Evolutionary conservation across 1,284 basidiomycete genomes (phyloP).

Genomic region (Puccinia horiana): DNA sequence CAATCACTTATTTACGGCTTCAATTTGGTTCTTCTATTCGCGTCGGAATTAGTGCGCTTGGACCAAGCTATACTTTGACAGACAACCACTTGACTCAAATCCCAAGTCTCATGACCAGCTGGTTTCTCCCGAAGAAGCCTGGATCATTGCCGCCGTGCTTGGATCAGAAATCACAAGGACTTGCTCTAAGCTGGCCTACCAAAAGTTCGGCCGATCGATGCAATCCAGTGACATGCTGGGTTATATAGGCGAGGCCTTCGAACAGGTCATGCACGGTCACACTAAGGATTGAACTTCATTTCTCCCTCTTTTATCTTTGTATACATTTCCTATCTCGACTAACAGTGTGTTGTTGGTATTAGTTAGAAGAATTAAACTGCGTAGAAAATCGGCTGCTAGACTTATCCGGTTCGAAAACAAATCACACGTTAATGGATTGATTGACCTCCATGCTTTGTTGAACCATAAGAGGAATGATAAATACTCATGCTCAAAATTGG

Average conservation of each 20-base stretch:
- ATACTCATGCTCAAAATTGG: too few species aligned
- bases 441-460: too few species aligned
- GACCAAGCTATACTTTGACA: slow-evolving; percentile 25
- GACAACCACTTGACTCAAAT: not conserved
- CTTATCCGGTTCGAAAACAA: too few species aligned
- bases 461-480: too few species aligned
- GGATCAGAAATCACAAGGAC: slow-evolving; percentile 84
- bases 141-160: slow-evolving; percentile 81
- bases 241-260: slow-evolving; percentile 59
- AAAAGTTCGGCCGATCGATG: slow-evolving; percentile 74
- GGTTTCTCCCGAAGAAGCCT: slow-evolving; percentile 65
- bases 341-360: too few species aligned
- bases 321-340: too few species aligned
- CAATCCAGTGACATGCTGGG: slow-evolving; percentile 80
- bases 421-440: too few species aligned
- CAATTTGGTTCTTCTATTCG: not conserved
- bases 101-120: not conserved
- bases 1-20: not conserved
- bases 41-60: slow-evolving; percentile 25
- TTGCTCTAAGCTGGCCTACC: slow-evolving; percentile 74
- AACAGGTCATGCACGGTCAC: slow-evolving; percentile 52
- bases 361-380: too few species aligned
- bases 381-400: too few species aligned
- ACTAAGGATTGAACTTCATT: not conserved
- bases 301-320: not conserved